phyloP scores from a whole-genome alignment of 345 rosid genomes.

The Acer yangbiense region DNA sequence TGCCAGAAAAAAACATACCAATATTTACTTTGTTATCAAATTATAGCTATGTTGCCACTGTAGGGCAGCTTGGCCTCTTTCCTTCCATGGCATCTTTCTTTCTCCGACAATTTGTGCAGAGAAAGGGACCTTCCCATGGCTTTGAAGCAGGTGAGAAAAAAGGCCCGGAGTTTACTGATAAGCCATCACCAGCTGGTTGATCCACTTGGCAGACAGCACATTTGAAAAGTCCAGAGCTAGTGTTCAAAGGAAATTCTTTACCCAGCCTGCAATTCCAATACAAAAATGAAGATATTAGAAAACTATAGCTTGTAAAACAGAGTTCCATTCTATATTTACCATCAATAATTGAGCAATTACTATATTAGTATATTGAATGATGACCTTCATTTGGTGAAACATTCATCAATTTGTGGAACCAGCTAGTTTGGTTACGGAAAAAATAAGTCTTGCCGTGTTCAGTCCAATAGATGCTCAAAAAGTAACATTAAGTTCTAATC shows the following conservation, averaged over 20 bases:
- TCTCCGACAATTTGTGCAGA: conserved; percentile 74
- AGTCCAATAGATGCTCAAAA: background rate
- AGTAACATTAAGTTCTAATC: background rate
- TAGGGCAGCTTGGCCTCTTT: conserved; percentile 65
- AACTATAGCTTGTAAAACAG: background rate
- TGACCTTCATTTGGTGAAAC: background rate
- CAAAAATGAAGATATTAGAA: conserved; percentile 8
- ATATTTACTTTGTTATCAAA: conserved; percentile 50
- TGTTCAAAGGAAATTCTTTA: conserved; percentile 55
- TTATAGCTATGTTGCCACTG: conserved; percentile 44
- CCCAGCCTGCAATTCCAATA: conserved; percentile 71
- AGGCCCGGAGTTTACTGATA: conserved; percentile 61
- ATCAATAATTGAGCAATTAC: background rate
- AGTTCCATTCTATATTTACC: background rate
- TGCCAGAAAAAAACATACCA: conserved; percentile 42
- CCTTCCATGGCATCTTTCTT: conserved; percentile 99
- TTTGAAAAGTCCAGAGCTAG: conserved; percentile 62
- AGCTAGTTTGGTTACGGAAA: background rate
- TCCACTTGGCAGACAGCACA: conserved; percentile 99
- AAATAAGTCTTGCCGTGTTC: background rate
- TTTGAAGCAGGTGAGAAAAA: conserved; percentile 74
- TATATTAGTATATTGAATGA: background rate
- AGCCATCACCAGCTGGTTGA: conserved; percentile 63
- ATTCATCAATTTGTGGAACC: background rate
- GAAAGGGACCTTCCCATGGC: conserved; percentile 94